A percentile compares a stretch with the other conserved stretches of the same genome.
These are phyloP conservation scores for Chaetothyriales sp. DNA, from an alignment of 2,329 filamentous ascomycete genomes.

Conservation along the genomic window DNA sequence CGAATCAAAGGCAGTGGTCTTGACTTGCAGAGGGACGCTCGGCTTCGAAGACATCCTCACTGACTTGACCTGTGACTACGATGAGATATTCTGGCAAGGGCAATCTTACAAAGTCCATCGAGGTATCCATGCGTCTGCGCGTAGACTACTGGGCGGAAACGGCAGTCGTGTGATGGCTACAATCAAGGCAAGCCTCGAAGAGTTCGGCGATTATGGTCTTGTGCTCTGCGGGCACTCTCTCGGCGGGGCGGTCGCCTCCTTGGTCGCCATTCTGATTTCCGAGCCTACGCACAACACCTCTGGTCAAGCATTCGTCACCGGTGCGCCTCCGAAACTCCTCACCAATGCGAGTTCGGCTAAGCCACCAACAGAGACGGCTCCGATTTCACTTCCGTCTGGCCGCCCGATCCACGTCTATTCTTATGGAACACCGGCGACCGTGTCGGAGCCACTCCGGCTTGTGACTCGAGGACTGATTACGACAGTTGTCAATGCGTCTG, in stretches of 20 bases:
- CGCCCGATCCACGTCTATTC: constrained; percentile 67
- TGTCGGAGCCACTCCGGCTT: constrained; percentile 55
- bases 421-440: constrained; percentile 60
- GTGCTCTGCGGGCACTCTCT: constrained; percentile 58
- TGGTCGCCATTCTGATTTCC: constrained; percentile 58
- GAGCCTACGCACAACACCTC: constrained; percentile 37
- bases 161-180: constrained; percentile 54
- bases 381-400: constrained; percentile 47
- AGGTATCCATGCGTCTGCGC: constrained; percentile 58
- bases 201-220: constrained; percentile 56
- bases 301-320: constrained; percentile 48
- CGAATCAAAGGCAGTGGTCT: constrained; percentile 55
- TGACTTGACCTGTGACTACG: constrained; percentile 62
- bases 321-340: constrained; percentile 32
- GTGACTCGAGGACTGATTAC: constrained; percentile 63
- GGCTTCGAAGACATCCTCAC: constrained; percentile 62
- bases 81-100: constrained; percentile 50
- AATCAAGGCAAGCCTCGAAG: constrained; percentile 50
- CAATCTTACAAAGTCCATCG: constrained; percentile 58
- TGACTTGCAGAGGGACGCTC: constrained; percentile 59
- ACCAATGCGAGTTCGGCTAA: constrained; percentile 4
- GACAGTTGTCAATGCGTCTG: constrained; percentile 57
- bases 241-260: constrained; percentile 54
- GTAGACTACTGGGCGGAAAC: constrained; percentile 47
- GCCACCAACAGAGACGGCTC: not conserved